These are phyloP conservation scores for Phaeotremella fagi DNA, from an alignment of 768 basidiomycete genomes.

Conservation along the genomic window DNA sequence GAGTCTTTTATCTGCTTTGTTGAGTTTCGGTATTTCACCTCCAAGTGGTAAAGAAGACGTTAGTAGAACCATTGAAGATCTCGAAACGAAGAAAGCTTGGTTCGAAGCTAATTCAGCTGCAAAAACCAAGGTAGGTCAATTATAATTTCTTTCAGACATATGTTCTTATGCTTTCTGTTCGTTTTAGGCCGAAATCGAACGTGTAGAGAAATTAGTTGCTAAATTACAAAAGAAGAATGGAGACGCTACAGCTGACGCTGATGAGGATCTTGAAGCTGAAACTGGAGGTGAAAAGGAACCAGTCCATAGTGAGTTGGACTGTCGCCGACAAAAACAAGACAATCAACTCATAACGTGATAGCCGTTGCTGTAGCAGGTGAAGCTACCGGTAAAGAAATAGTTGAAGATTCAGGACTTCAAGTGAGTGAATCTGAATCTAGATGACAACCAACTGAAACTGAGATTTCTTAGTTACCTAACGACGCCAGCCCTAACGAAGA, in stretches of 20 bases:
- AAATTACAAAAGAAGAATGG: slow-evolving; percentile 47
- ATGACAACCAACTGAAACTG: not conserved
- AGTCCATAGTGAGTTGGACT: slow-evolving; percentile 36
- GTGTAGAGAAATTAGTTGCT: slow-evolving; percentile 44
- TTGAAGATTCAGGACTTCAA: slow-evolving; percentile 36
- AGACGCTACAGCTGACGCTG: slow-evolving; percentile 16
- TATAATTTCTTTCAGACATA: no score
- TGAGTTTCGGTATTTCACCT: slow-evolving; percentile 82
- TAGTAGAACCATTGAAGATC: slow-evolving; percentile 76
- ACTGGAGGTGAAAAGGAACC: slow-evolving; percentile 41
- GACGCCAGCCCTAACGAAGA: slow-evolving; percentile 25
- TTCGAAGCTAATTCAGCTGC: slow-evolving; percentile 80
- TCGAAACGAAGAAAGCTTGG: slow-evolving; percentile 92
- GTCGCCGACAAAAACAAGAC: not conserved
- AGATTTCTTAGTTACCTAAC: slow-evolving; percentile 19
- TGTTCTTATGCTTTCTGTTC: not conserved
- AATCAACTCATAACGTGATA: not conserved
- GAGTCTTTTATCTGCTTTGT: slow-evolving; percentile 78
- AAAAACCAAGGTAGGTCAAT: slow-evolving; percentile 47
- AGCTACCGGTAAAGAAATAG: slow-evolving; percentile 27
- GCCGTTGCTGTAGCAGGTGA: slow-evolving; percentile 40
- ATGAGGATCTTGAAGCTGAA: slow-evolving; percentile 16
- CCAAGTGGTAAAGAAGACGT: slow-evolving; percentile 72
- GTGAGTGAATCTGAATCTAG: slow-evolving; percentile 13
- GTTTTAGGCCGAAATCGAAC: slow-evolving; percentile 41